A percentile compares a stretch with the other conserved stretches of the same genome.
phyloP scores from a whole-genome alignment of 495 filamentous ascomycete genomes.

The Penicillium paradoxum region DNA sequence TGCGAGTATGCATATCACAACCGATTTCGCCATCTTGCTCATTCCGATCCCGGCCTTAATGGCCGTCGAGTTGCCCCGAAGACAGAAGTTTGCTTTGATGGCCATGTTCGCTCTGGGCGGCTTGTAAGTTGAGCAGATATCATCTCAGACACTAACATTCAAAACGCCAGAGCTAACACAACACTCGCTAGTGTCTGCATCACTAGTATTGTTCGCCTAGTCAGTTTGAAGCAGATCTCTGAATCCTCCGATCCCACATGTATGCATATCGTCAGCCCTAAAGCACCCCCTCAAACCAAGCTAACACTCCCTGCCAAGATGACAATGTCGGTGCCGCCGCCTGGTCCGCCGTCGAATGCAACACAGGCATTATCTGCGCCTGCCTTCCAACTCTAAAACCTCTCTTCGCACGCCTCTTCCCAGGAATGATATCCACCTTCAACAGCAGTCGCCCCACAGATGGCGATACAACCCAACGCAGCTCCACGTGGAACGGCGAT shows the following conservation, averaged over 20 bases:
- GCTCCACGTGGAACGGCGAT: constrained; percentile 31
- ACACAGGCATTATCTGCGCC: constrained; percentile 79
- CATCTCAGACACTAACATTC: constrained; percentile 1
- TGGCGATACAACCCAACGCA: constrained; percentile 15
- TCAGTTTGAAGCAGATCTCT: constrained; percentile 33
- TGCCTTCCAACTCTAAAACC: constrained; percentile 87
- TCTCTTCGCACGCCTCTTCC: constrained; percentile 48
- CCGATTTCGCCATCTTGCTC: constrained; percentile 48
- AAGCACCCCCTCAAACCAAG: neutral
- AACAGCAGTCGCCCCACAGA: constrained; percentile 17
- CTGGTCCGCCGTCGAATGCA: constrained; percentile 91
- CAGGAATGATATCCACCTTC: constrained; percentile 29
- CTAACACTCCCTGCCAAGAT: constrained; percentile 22
- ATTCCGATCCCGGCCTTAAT: constrained; percentile 48
- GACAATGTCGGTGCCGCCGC: constrained; percentile 55
- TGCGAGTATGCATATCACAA: constrained; percentile 47
- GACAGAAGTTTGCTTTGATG: constrained; percentile 44
- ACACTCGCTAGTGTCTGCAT: constrained; percentile 35
- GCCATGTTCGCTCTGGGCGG: constrained; percentile 48
- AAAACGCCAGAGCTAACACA: constrained; percentile 1
- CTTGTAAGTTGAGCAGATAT: constrained; percentile 49
- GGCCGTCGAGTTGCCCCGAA: constrained; percentile 41
- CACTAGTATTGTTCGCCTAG: constrained; percentile 39
- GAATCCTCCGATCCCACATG: constrained; percentile 42
- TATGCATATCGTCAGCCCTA: constrained; percentile 15